phyloP scores from a whole-genome alignment of 495 filamentous ascomycete genomes.

The Hyaloscypha finlandica region DNA sequence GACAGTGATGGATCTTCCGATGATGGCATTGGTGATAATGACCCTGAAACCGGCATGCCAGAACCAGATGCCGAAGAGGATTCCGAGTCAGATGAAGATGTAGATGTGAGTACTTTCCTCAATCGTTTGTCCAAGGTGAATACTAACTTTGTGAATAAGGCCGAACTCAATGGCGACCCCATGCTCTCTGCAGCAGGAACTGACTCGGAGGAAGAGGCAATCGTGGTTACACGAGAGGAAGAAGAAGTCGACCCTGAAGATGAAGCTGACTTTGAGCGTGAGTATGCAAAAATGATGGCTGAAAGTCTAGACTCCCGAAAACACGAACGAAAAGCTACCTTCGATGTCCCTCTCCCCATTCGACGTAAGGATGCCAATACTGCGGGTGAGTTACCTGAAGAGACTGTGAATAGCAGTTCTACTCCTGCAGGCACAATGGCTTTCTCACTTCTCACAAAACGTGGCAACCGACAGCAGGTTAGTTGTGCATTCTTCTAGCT shows the following conservation, averaged over 20 bases:
- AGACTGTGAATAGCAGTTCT: constrained; percentile 46
- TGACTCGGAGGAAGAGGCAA: constrained; percentile 79
- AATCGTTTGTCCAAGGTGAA: neutral
- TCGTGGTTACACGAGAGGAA: constrained; percentile 85
- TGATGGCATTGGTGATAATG: constrained; percentile 55
- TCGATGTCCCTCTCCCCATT: constrained; percentile 93
- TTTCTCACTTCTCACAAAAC: constrained; percentile 94
- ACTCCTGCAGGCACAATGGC: constrained; percentile 72
- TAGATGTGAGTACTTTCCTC: constrained; percentile 21
- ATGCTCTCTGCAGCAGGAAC: constrained; percentile 52
- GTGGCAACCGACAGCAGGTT: constrained; percentile 92
- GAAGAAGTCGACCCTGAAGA: constrained; percentile 91
- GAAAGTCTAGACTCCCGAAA: constrained; percentile 93
- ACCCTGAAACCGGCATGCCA: constrained; percentile 44
- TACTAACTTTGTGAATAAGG: constrained; percentile 18
- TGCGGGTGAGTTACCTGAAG: constrained; percentile 51
- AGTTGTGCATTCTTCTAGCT: constrained; percentile 30
- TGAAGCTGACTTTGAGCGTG: constrained; percentile 96
- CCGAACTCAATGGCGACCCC: constrained; percentile 41
- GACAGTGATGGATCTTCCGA: constrained; percentile 66
- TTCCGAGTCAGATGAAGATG: constrained; percentile 44
- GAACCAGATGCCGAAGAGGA: constrained; percentile 48
- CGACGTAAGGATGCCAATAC: constrained; percentile 60
- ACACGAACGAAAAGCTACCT: constrained; percentile 89
- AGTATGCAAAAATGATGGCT: constrained; percentile 98